These are phyloP conservation scores for Akanthomyces muscarius DNA, from an alignment of 2,329 filamentous ascomycete genomes.

Conservation along the genomic window DNA sequence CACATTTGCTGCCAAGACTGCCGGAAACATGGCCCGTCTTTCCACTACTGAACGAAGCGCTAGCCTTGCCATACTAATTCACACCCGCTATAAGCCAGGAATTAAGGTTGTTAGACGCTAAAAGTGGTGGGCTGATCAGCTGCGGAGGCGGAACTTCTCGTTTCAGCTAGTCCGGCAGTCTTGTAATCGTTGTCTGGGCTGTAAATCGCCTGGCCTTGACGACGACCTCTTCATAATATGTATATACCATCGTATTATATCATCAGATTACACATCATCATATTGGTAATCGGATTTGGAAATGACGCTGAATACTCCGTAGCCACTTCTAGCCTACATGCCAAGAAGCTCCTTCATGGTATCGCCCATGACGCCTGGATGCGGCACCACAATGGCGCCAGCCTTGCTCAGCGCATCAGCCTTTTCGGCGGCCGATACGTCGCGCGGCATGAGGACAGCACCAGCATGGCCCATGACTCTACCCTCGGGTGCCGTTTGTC, in stretches of 20 bases:
- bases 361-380: slow-evolving; percentile 36
- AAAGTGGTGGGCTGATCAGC: neutral
- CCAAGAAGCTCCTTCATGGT: slow-evolving; percentile 33
- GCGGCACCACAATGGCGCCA: slow-evolving; percentile 35
- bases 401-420: slow-evolving; percentile 32
- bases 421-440: slow-evolving; percentile 32
- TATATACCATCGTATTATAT: too few relatives aligned
- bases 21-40: slow-evolving; percentile 8
- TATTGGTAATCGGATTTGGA: neutral
- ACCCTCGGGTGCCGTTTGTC: slow-evolving; percentile 55
- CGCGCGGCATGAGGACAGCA: slow-evolving; percentile 44
- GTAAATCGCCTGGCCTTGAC: neutral
- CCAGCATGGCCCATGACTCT: slow-evolving; percentile 71
- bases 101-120: neutral
- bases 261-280: neutral
- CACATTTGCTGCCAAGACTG: neutral
- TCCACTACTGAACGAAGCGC: neutral
- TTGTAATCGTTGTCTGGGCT: neutral
- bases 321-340: slow-evolving; percentile 7
- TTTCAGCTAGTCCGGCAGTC: slow-evolving; percentile 13
- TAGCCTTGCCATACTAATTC: neutral
- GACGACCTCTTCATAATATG: neutral
- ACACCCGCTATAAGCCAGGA: neutral
- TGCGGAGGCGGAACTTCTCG: neutral
- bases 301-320: neutral